phyloP scores from a whole-genome alignment of 2,329 filamentous ascomycete genomes.

The Penicillium fuscoglaucum region DNA sequence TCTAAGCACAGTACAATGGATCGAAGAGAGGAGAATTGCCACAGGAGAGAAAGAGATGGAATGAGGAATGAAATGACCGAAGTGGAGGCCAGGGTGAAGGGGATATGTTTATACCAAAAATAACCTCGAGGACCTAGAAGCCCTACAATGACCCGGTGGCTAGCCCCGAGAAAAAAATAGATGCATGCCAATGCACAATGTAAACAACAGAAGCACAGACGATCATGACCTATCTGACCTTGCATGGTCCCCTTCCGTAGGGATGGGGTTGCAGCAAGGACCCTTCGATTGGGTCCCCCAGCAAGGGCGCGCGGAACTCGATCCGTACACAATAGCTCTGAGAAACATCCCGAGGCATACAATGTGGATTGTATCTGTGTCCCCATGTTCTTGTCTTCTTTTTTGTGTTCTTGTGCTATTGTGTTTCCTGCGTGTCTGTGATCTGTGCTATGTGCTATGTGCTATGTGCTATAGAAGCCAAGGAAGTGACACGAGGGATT shows the following conservation, averaged over 20 bases:
- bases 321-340: constrained; percentile 11
- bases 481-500: neutral
- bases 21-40: constrained; percentile 11
- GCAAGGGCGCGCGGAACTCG: constrained; percentile 34
- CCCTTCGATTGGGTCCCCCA: constrained; percentile 29
- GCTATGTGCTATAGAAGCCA: neutral
- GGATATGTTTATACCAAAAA: constrained; percentile 42
- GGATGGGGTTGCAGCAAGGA: constrained; percentile 33
- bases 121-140: constrained; percentile 16
- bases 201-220: constrained; percentile 43
- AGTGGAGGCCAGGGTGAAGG: constrained; percentile 25
- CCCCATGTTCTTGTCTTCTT: neutral
- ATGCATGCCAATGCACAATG: constrained; percentile 42
- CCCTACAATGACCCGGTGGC: constrained; percentile 26
- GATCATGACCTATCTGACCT: constrained; percentile 39
- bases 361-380: neutral
- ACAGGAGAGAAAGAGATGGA: constrained; percentile 12
- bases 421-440: neutral
- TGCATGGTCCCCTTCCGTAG: constrained; percentile 41
- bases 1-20: constrained; percentile 14
- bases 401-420: neutral
- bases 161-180: constrained; percentile 26
- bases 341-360: constrained; percentile 1
- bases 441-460: neutral
- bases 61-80: constrained; percentile 17